phyloP scores from a whole-genome alignment of 306 rosid species.

The Luffa aegyptiaca region DNA sequence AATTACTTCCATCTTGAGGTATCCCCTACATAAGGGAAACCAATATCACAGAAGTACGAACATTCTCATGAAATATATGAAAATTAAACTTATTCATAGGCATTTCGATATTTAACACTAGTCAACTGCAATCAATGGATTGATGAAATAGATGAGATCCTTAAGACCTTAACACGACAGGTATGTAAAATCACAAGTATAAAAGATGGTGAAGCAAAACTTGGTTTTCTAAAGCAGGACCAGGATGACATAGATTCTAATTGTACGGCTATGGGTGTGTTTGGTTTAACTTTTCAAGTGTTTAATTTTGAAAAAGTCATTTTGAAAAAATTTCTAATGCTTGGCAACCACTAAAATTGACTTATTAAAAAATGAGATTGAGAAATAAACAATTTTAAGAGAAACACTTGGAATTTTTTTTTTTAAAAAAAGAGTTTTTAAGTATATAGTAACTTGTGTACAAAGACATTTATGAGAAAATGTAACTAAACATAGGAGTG shows the following conservation, averaged over 20 bases:
- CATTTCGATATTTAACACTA: background rate
- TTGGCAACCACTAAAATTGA: too few species aligned
- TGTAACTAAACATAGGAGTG: too few species aligned
- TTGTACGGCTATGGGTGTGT: too few species aligned
- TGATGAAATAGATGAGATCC: background rate
- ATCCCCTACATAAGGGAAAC: conserved; percentile 6
- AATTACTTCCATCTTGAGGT: conserved; percentile 6
- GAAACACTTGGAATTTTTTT: too few species aligned
- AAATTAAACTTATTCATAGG: background rate
- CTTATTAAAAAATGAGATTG: too few species aligned
- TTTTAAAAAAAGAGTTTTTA: too few species aligned
- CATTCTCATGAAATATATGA: background rate
- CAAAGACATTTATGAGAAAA: too few species aligned
- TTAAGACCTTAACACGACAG: background rate
- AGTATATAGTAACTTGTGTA: too few species aligned
- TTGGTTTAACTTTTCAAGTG: too few species aligned
- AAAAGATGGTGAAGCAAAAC: background rate
- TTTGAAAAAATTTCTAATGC: too few species aligned
- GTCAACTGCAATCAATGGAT: background rate
- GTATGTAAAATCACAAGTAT: background rate
- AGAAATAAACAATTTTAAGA: too few species aligned
- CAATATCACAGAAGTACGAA: conserved; percentile 2
- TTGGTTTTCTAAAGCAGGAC: background rate
- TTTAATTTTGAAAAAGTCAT: too few species aligned
- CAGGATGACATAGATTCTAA: background rate